These are phyloP conservation scores for Alternaria sp. DNA, from an alignment of 2,329 filamentous ascomycete genomes.

Conservation along the genomic window DNA sequence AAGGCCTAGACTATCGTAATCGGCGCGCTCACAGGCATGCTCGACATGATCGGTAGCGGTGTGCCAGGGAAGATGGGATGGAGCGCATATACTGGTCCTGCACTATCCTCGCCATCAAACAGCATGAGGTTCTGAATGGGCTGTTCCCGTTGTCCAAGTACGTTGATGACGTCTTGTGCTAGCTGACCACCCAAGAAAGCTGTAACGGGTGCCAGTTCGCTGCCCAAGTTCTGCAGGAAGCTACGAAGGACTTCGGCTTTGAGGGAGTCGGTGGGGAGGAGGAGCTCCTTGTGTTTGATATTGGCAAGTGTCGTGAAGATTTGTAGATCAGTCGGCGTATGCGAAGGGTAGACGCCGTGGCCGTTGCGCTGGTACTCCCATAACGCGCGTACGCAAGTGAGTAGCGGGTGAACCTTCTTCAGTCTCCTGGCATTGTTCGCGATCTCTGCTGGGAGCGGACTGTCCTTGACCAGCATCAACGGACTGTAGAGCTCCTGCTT, in stretches of 20 bases:
- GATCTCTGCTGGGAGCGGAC: slow-evolving; percentile 73
- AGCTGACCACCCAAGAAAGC: slow-evolving; percentile 90
- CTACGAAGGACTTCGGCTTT: slow-evolving; percentile 72
- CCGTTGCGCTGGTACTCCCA: slow-evolving; percentile 80
- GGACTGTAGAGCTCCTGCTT: slow-evolving; percentile 93
- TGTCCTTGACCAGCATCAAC: slow-evolving; percentile 83
- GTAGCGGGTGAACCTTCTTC: slow-evolving; percentile 78
- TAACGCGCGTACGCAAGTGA: slow-evolving; percentile 86
- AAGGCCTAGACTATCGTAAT: slow-evolving; percentile 24
- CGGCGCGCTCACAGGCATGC: slow-evolving; percentile 33
- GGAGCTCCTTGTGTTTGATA: slow-evolving; percentile 75
- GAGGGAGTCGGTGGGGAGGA: slow-evolving; percentile 56
- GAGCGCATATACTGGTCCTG: slow-evolving; percentile 81
- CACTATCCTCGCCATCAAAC: slow-evolving; percentile 84
- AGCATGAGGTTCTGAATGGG: slow-evolving; percentile 94
- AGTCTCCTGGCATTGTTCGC: slow-evolving; percentile 72
- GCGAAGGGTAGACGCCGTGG: slow-evolving; percentile 54
- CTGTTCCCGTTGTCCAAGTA: slow-evolving; percentile 88
- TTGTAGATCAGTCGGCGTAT: slow-evolving; percentile 66
- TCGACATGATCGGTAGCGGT: slow-evolving; percentile 32
- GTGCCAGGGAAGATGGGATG: slow-evolving; percentile 67
- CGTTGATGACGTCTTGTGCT: slow-evolving; percentile 97
- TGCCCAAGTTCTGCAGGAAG: slow-evolving; percentile 86
- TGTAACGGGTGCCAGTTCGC: slow-evolving; percentile 84
- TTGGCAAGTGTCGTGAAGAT: slow-evolving; percentile 80